Conservation (phyloP, 129 eudicot genomes). For the Pulicaria dysenterica region DNA sequence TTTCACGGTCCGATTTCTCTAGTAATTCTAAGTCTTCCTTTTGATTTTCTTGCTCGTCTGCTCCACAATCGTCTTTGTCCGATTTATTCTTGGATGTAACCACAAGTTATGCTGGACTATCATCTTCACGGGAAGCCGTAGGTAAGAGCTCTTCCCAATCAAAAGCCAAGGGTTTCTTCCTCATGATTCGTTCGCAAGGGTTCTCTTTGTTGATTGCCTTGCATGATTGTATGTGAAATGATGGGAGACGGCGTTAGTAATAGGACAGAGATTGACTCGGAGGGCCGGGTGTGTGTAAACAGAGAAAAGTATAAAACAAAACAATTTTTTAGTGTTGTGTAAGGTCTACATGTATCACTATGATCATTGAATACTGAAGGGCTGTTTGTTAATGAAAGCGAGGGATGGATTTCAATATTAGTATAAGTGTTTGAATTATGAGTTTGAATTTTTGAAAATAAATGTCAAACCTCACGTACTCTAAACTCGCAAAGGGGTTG, state of each 20-base stretch:
- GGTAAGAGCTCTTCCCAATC: slow-evolving; percentile 40
- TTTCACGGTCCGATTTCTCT: slow-evolving; percentile 13
- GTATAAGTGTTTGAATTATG: too few species aligned
- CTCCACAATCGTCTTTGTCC: too few species aligned
- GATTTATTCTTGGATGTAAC: neutral
- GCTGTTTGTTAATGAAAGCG: too few species aligned
- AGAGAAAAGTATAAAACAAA: too few species aligned
- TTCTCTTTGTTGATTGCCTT: slow-evolving; percentile 36
- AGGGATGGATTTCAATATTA: too few species aligned
- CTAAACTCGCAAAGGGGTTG: too few species aligned
- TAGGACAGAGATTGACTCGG: neutral
- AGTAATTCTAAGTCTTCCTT: neutral
- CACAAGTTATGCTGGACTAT: slow-evolving; percentile 31
- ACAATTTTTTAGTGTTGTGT: too few species aligned
- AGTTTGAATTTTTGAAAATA: too few species aligned
- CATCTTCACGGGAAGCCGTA: slow-evolving; percentile 35
- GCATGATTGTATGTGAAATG: slow-evolving; percentile 20
- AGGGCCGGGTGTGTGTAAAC: too few species aligned
- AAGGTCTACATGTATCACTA: too few species aligned
- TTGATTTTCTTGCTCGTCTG: neutral
- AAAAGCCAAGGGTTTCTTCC: slow-evolving; percentile 6
- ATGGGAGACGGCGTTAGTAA: neutral
- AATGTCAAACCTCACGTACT: too few species aligned
- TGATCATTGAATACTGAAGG: too few species aligned
- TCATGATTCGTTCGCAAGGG: slow-evolving; percentile 13